Conservation (phyloP, 306 rosid species). For the Styphnolobium japonicum region DNA sequence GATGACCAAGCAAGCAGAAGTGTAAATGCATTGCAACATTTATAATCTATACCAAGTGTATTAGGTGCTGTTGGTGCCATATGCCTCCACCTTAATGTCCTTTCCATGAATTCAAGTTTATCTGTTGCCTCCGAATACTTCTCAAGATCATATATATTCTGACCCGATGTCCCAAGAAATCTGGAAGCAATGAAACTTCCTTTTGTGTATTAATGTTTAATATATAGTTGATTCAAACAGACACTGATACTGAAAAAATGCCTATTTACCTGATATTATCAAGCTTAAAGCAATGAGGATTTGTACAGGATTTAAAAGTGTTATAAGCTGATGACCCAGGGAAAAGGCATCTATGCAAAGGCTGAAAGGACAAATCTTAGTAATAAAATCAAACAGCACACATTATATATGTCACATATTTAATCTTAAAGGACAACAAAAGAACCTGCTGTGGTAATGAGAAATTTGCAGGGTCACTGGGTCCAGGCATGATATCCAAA, state of each 20-base stretch:
- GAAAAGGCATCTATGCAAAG: constrained; percentile 86
- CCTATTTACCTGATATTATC: constrained; percentile 65
- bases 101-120: constrained; percentile 88
- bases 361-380: constrained; percentile 60
- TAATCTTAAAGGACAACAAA: constrained; percentile 22
- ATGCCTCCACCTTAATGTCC: constrained; percentile 95
- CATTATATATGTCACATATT: background rate
- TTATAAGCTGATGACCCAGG: constrained; percentile 86
- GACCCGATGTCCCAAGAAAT: constrained; percentile 94
- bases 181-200: constrained; percentile 47
- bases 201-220: too few species aligned
- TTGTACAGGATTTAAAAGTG: constrained; percentile 89
- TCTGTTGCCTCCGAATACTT: constrained; percentile 79
- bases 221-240: constrained; percentile 3
- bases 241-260: background rate
- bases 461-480: constrained; percentile 82
- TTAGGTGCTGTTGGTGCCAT: constrained; percentile 98
- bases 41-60: constrained; percentile 69
- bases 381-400: constrained; percentile 23
- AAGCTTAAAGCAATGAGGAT: constrained; percentile 89
- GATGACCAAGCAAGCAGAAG: constrained; percentile 21
- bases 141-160: constrained; percentile 86
- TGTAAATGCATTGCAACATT: constrained; percentile 10
- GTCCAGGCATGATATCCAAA: constrained; percentile 96
- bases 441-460: constrained; percentile 93